These are phyloP conservation scores for Hylodesmum podocarpum DNA, from an alignment of 306 rosid genomes.

Conservation along the genomic window DNA sequence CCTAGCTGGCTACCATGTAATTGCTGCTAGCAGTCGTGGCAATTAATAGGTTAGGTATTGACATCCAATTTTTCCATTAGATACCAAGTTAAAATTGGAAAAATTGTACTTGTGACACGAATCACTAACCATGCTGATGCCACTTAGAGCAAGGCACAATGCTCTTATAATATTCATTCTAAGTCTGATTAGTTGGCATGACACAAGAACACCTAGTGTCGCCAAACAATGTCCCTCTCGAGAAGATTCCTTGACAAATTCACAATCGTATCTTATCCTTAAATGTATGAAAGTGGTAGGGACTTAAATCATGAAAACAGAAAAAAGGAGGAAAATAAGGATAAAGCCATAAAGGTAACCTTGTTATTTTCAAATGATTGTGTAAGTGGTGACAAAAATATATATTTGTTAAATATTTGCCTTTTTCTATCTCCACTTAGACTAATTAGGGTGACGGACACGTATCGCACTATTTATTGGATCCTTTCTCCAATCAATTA, in stretches of 20 bases:
- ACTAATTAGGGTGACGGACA: slow-evolving; percentile 5
- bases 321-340: background rate
- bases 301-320: slow-evolving; percentile 21
- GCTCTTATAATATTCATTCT: slow-evolving; percentile 1
- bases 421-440: background rate
- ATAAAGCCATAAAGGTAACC: background rate
- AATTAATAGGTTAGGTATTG: background rate
- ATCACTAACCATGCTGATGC: slow-evolving; percentile 9
- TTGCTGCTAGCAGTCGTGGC: slow-evolving; percentile 5
- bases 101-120: background rate
- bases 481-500: background rate
- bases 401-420: background rate
- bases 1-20: slow-evolving; percentile 26
- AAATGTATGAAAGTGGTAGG: slow-evolving; percentile 19
- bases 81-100: background rate
- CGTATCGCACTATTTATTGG: background rate
- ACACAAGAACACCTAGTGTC: slow-evolving; percentile 27
- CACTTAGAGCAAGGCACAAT: slow-evolving; percentile 3
- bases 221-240: background rate
- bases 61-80: background rate
- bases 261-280: slow-evolving; percentile 7
- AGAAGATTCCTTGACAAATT: background rate
- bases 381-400: slow-evolving; percentile 16
- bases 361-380: slow-evolving; percentile 23
- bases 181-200: slow-evolving; percentile 23